Base-by-base conservation (phyloP, 2,329 filamentous ascomycete genomes). In the Aureobasidium vineae region DNA sequence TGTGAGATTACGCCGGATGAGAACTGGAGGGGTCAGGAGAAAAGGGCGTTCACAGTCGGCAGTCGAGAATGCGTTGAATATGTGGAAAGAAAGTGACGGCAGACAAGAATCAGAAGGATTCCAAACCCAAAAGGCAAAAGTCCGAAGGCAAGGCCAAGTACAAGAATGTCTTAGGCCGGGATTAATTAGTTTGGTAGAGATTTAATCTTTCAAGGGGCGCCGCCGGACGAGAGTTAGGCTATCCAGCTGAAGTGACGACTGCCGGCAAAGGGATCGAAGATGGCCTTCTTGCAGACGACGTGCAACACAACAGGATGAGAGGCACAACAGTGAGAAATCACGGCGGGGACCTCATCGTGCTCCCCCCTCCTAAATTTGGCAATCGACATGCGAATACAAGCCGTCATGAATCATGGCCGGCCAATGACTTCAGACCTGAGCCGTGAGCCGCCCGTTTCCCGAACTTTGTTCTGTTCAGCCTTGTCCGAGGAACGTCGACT, bases 181-280 rank as follows among this genome's bases (percentile, higher is more conserved):
- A 59, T 26, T 49, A 49, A 49, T 49, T 61, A 47, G 41, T 59
- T 21, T 43, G 54, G 54, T 59, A 59, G 26, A 33, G 38, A 41
- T 40, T 41, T 40, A 33, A 31, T 59, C 21, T 49, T 61, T 61
- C 36, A 49, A 61, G 57, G 57, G 54, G 54, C 54, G 54, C 23
- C 54, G 38, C 53, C 36, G 13, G 21, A 15, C 33, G 40, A 28
- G 26, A 26, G 15, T 41, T 19, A 33, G 40, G 49, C 26, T 52
- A n/a, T 31, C 26, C 26, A 52, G 49, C 49, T 19, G 19, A 54
- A 36, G 8, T 54, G 50, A 54, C 50, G 49, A 3, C 19, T 52
- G 26, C 16, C 23, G 26, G 47, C 16, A 26, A n/a, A 23, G 15
- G 31, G 26, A 54, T 54, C 50, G 50, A 54, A 54, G 50, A 54